Base-by-base conservation (phyloP, 495 filamentous ascomycete genomes). In the Penicillium herquei region DNA sequence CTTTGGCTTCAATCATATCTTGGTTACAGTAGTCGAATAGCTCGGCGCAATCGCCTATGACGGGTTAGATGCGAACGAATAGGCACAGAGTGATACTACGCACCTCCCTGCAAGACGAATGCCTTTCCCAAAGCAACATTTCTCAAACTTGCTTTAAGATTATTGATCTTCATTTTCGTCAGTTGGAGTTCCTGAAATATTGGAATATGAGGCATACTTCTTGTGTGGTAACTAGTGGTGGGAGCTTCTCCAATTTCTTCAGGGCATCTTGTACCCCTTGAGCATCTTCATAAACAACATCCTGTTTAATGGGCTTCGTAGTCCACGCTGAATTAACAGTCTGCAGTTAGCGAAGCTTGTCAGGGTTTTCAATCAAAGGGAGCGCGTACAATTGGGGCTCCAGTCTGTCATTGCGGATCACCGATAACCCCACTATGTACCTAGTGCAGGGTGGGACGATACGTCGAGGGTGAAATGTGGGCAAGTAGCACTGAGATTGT, bases 11-110 rank as follows among this genome's bases (percentile, higher is more conserved):
- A 59, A 98, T 96, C 61, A 88, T 88, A 34, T 81, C 78, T 65
- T 91, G 86, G 63, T 91, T 85, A 71, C 94, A 98, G 80, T 98
- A 98, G 72, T 93, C 90, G 64, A 98, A 98, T 6, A 98, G 78
- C 76, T 98, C 94, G 6, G 94, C 94, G 65, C 94, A 98, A 73
- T 98, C 94, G 50, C 92, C 79, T 81, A 54, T 30, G 47, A 10
- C 39, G 37, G 17, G 39, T 57, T 39, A 60, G 50, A 33, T 42
- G 26, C 9, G 40, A 26, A 11, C 6, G 12, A 34, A 5, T 31
- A 8, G 7, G 34, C 33, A 39, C 9, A 40, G 4, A 18, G 31
- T 12, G 35, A 30, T 13, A 45, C 8, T 26, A 67, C 67, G 41
- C 63, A 75, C 76, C 94, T 49, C 94, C 94, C 76, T 98, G 94